These are phyloP conservation scores for Lentithecium fluviatile DNA, from an alignment of 495 filamentous ascomycete genomes.

Conservation along the genomic window DNA sequence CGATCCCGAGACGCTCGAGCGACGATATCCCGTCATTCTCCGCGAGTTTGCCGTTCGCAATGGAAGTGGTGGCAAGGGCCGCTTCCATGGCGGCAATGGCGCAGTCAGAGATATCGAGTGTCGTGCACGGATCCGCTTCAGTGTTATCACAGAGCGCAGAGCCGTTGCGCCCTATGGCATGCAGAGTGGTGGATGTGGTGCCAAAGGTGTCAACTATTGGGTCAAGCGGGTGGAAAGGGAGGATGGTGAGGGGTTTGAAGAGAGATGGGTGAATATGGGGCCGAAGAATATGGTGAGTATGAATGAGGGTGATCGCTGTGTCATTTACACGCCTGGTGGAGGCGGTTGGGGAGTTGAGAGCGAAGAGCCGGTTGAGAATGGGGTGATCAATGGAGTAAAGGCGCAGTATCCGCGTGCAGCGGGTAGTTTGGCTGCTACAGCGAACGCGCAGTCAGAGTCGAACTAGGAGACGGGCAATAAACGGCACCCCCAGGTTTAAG, in stretches of 20 bases:
- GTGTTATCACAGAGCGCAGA: conserved; percentile 81
- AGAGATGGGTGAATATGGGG: conserved; percentile 75
- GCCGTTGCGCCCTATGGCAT: conserved; percentile 86
- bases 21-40: conserved; percentile 83
- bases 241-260: conserved; percentile 51
- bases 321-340: conserved; percentile 68
- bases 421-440: too few relatives aligned
- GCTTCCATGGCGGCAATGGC: conserved; percentile 79
- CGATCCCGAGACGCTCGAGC: conserved; percentile 88
- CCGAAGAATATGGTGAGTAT: conserved; percentile 93
- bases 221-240: conserved; percentile 58
- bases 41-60: too few relatives aligned
- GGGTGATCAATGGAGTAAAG: too few relatives aligned
- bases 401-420: too few relatives aligned
- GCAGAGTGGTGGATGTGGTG: conserved; percentile 73
- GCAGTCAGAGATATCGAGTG: conserved; percentile 94
- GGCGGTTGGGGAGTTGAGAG: conserved; percentile 63
- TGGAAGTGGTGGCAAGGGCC: conserved; percentile 70
- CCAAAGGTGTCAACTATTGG: conserved; percentile 82
- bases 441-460: too few relatives aligned
- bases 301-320: conserved; percentile 78
- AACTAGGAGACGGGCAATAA: too few relatives aligned
- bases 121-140: conserved; percentile 77
- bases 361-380: too few relatives aligned
- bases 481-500: too few relatives aligned